Evolutionary conservation across 352 stramenopile genomes (phyloP).

Genomic region (Plasmopara halstedii): DNA sequence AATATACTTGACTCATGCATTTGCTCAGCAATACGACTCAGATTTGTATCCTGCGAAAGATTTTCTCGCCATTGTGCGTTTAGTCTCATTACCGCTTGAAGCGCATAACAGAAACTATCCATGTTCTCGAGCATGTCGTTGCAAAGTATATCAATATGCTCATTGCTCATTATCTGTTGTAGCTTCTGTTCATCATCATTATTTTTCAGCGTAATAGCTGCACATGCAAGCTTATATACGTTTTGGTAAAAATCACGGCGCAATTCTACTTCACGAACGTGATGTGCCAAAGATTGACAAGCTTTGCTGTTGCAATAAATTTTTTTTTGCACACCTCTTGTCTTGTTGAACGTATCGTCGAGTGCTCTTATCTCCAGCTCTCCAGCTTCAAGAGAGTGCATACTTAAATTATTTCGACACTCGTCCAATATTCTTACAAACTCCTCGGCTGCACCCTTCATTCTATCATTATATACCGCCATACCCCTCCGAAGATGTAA

Average conservation of each 20-base stretch:
- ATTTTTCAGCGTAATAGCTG: background rate
- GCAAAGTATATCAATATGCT: no score
- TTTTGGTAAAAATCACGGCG: conserved; percentile 7
- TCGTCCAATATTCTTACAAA: conserved; percentile 1
- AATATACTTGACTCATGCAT: background rate
- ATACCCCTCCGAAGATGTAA: background rate
- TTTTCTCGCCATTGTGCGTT: no score
- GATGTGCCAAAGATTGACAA: conserved; percentile 1
- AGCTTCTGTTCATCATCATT: no score
- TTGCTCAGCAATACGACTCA: background rate
- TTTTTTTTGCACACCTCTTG: background rate
- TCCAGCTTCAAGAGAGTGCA: background rate
- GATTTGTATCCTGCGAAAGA: no score
- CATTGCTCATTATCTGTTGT: no score
- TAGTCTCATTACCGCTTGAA: no score
- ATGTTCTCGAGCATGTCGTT: no score
- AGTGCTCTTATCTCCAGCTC: conserved; percentile 2
- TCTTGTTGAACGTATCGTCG: conserved; percentile 7
- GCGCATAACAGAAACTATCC: no score
- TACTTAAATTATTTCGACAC: background rate
- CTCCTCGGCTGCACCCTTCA: conserved; percentile 1
- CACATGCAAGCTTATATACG: background rate
- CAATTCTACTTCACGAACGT: conserved; percentile 1
- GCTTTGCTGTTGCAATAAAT: background rate
- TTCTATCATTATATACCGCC: background rate